Evolutionary conservation across 192 early-diverging fungal species (phyloP), one percentile per base, ranked within the genome.

Genomic region (Backusella westeae): DNA sequence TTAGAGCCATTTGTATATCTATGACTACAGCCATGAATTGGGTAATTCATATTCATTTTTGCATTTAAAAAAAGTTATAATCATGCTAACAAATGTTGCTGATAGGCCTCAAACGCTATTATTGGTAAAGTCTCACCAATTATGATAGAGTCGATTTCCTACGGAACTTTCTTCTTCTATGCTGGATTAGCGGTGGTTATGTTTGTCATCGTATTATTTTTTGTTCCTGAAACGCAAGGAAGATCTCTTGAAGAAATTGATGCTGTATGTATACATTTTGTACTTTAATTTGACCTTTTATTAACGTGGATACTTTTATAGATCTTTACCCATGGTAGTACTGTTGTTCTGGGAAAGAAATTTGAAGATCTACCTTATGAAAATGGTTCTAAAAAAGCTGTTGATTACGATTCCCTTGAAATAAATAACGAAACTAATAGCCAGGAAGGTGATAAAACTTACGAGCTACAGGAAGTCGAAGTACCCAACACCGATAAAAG

Each of bases 1-100:
- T 69, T 3, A 36, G 68, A 69, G 68, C 68, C 1, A 69, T 69
- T 23, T 69, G 68, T 69, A 39, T 69, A 10, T 69, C 68, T 38
- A 21, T 69, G 38, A 69, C 68, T 6, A 69, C 68, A 26, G 38
- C 68, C 6, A 69, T 69, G 68, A 69, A 69, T 69, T 69, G 68
- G 68, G 68, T 69, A 69, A 69, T n/a, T 38, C n/a, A 36, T 35
- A 38, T 21, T 38, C 17, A 21, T 7, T 69, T 69, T 69, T 69
- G 5, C 10, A 4, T 12, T 69, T 63, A 14, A 68, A 36, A 34
- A 34, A 63, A 5, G 29, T 17, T 44, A 14, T 17, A 14, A 17
- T 17, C 42, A 14, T 29, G 9, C 1, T 63, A 63, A 63, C 21
- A 14, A 14, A 63, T 29, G 12, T 12, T 63, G 10, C 23, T 29